These are phyloP conservation scores for Microbotryum silenes-acaulis DNA, from an alignment of 1,284 basidiomycete genomes.

Conservation along the genomic window DNA sequence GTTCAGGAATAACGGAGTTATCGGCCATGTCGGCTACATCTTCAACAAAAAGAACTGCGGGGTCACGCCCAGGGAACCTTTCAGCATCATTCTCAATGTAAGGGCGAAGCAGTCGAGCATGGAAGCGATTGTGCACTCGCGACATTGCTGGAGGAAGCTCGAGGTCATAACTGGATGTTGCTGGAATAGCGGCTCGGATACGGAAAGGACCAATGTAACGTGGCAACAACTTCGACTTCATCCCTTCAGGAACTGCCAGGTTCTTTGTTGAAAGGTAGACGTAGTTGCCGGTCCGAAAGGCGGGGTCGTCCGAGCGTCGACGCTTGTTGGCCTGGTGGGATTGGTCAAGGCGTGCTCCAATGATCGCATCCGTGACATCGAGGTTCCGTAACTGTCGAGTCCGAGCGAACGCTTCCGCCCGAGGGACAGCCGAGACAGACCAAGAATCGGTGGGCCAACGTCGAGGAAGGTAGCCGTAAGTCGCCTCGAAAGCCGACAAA, in stretches of 20 bases:
- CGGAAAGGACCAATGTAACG: conserved; percentile 1
- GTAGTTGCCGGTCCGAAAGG: not conserved
- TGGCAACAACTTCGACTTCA: conserved; percentile 5
- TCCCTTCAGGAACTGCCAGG: not conserved
- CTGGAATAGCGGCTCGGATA: not conserved
- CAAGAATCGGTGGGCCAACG: too few relatives aligned
- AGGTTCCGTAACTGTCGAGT: not conserved
- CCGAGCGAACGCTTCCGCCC: not conserved
- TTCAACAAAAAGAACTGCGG: too few relatives aligned
- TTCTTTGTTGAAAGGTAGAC: conserved; percentile 1
- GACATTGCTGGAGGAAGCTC: too few relatives aligned
- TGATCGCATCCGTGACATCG: conserved; percentile 5
- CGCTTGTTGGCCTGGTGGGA: not conserved
- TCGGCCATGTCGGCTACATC: too few relatives aligned
- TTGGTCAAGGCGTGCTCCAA: conserved; percentile 6
- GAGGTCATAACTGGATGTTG: conserved; percentile 3
- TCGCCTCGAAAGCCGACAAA: too few relatives aligned
- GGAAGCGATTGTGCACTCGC: too few relatives aligned
- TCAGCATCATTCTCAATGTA: too few relatives aligned
- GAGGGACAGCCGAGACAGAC: too few relatives aligned
- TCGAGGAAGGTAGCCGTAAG: too few relatives aligned
- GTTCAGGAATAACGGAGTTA: too few relatives aligned
- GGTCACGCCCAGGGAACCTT: too few relatives aligned
- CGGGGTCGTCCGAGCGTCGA: not conserved
- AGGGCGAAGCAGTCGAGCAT: too few relatives aligned